Conservation (phyloP, 73 alveolate genomes). For the Paramecium biaurelia region DNA sequence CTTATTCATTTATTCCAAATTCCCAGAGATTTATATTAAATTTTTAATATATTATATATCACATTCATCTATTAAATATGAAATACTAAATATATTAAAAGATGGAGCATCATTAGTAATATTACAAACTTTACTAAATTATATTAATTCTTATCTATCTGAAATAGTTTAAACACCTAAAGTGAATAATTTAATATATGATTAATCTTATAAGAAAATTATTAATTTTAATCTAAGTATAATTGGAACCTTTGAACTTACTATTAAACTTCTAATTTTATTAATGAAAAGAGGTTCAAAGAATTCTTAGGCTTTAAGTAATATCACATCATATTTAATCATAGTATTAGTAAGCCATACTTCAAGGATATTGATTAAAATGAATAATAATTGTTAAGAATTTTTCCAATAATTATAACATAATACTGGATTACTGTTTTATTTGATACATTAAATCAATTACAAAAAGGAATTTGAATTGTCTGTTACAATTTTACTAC, state of each 20-base stretch:
- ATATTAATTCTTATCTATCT: not conserved
- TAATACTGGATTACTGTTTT: not conserved
- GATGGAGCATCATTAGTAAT: not conserved
- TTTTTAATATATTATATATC: not conserved
- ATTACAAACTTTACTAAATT: not conserved
- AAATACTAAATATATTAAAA: not conserved
- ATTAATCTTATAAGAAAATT: not conserved
- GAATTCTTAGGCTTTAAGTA: not conserved
- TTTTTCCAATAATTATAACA: constrained; percentile 11
- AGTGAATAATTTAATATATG: not conserved
- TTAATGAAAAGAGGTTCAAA: constrained; percentile 17
- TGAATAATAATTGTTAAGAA: not conserved
- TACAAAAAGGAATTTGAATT: not conserved
- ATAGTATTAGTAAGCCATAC: not conserved
- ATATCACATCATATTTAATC: not conserved
- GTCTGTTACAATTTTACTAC: not conserved
- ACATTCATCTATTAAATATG: not conserved
- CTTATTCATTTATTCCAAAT: not conserved
- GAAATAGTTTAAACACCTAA: not conserved
- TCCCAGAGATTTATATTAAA: not conserved
- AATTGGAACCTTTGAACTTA: not conserved
- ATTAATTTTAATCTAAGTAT: not conserved
- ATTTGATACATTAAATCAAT: not conserved
- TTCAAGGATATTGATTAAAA: not conserved
- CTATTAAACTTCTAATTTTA: not conserved